Base-by-base conservation (phyloP, 2,329 filamentous ascomycete genomes). In the Rhinocladiella mackenziei region DNA sequence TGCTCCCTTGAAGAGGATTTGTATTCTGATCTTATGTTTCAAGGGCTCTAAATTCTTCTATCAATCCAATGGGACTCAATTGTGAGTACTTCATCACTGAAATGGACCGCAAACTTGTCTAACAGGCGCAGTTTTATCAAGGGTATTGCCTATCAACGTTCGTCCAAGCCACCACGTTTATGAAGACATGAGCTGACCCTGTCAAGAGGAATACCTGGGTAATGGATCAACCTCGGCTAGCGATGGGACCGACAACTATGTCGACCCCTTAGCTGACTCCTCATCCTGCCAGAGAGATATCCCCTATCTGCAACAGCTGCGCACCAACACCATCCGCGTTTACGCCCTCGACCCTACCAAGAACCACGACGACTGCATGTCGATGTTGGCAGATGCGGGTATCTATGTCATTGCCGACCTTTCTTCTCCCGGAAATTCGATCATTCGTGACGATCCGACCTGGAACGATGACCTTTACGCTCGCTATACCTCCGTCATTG, bases 351-450 rank as follows among this genome's bases (percentile, higher is more conserved):
- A 97, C 71, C 86, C 91, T 17, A 78, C 74, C 11, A 66, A 75
- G 56, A 75, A 94, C 70, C 92, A 98, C 72, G 74, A 76, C 41
- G 76, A 74, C 39, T 97, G 92, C 73, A 96, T 98, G 89, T 73
- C 76, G 56, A 66, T 87, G 55, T 78, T 98, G 37, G 76, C 84
- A 45, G 80, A 85, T 48, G 86, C 85, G 44, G 91, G 89, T 61
- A 97, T 98, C 73, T 98, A 97, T 67, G 83, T 98, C 61, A 79
- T 98, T 59, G 85, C 89, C 56, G 92, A 98, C 74, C 73, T 98
- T 56, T 84, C 84, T 15, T 81, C 94, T 64, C 92, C 92, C 22
- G 71, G 69, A 42, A 65, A 77, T 44, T 97, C 92, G 40, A 95
- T 98, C 75, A 84, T 89, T 73, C 86, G 89, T 56, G 76, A 86